Evolutionary conservation across 2,329 filamentous ascomycete genomes (phyloP).

Genomic region (Sarocladium kiliense): DNA sequence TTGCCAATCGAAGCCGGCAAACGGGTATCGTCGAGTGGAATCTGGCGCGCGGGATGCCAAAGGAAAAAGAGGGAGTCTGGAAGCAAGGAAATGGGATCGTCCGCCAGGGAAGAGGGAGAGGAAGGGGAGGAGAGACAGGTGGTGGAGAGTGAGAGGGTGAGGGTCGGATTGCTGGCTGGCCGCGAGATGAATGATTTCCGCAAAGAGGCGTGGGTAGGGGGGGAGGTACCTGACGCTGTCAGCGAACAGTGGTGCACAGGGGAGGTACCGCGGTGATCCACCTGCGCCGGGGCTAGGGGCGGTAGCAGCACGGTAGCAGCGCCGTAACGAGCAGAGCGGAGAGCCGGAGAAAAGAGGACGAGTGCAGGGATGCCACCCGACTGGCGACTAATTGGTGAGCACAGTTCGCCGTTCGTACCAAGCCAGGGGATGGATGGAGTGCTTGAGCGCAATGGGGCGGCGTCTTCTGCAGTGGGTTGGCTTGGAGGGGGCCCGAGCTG

Average conservation of each 20-base stretch:
- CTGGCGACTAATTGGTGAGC: slow-evolving; percentile 4
- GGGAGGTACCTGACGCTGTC: neutral
- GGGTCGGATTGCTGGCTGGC: slow-evolving; percentile 8
- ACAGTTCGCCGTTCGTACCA: slow-evolving; percentile 6
- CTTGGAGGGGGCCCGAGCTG: slow-evolving; percentile 4
- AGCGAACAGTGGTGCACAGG: neutral
- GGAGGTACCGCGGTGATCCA: slow-evolving; percentile 3
- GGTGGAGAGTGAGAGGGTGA: slow-evolving; percentile 8
- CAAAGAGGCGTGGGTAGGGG: slow-evolving; percentile 8
- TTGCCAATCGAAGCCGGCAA: slow-evolving; percentile 6
- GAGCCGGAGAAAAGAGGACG: slow-evolving; percentile 6
- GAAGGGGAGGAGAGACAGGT: slow-evolving; percentile 7
- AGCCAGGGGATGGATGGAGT: neutral
- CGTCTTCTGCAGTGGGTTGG: neutral
- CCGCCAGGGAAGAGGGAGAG: slow-evolving; percentile 6
- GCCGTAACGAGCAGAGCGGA: slow-evolving; percentile 5
- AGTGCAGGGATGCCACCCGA: slow-evolving; percentile 4
- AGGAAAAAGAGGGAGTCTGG: slow-evolving; percentile 9
- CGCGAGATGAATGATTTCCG: slow-evolving; percentile 9
- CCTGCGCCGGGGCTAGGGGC: slow-evolving; percentile 6
- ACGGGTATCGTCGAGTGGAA: slow-evolving; percentile 6
- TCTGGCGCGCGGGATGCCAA: slow-evolving; percentile 8
- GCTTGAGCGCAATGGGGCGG: slow-evolving; percentile 1
- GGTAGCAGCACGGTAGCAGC: slow-evolving; percentile 7
- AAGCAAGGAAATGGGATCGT: slow-evolving; percentile 8